Evolutionary conservation across 345 rosid species (phyloP), one percentile per base, ranked within the genome.

Genomic region (Camelina laxa): DNA sequence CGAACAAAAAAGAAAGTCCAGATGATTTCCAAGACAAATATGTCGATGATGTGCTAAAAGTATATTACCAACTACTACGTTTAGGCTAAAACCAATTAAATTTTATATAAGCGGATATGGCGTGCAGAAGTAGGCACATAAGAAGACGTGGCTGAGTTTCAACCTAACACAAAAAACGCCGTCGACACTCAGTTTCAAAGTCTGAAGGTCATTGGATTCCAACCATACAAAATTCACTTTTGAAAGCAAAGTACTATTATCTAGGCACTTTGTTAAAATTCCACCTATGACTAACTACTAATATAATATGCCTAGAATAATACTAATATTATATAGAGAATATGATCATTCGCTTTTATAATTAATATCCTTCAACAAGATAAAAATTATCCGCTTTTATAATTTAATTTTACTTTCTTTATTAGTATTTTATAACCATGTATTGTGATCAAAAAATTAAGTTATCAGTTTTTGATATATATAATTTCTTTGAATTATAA

Each of bases 91-190:
- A 50, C 12, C 5, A 72, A 47, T 33, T 47, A 39, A 31, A 62
- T 4, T 30, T 39, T 17, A 24, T 50, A 51, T 12, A 15, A 53
- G 33, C 61, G 30, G 36, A 63, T 15, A 42, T 73, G 63, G 62
- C 62, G 62, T 72, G 45, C 30, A 41, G 55, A 62, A 53, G 76
- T 63, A 72, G 69, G 54, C 45, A 53, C 24, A 19, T 33, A 22
- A 12, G 49, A 33, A 3, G 49, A 48, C 50, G 78, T 74, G 78
- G 72, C 9, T 35, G 20, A 47, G 16, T 35, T 22, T 5, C 21
- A 47, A 56, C 65, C 72, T 1, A 33, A 16, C 24, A 22, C 5
- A 27, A 21, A 21, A 20, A 22, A 21, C 50, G 38, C 65, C 72
- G 65, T 65, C 72, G 72, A 73, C 71, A 73, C 3, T 55, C 11